These are phyloP conservation scores for Globisporangium orthogonon DNA, from an alignment of 352 stramenopile genomes.

Conservation along the genomic window DNA sequence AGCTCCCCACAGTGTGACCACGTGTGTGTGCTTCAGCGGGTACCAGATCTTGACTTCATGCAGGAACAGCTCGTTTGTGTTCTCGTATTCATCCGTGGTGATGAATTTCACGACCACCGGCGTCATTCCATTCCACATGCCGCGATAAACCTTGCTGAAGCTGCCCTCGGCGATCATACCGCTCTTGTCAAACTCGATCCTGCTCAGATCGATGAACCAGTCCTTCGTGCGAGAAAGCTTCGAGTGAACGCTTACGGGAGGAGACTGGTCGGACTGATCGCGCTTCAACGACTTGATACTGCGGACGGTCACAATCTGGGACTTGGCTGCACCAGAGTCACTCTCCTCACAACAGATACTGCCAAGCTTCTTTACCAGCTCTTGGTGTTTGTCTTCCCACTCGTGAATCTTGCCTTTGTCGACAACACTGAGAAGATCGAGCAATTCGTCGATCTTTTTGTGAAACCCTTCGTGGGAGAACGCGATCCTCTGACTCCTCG, in stretches of 20 bases:
- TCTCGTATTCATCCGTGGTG: not conserved
- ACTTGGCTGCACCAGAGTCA: not conserved
- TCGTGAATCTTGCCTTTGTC: not conserved
- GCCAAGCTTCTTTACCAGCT: not conserved
- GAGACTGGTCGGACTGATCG: not conserved
- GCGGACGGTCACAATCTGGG: not conserved
- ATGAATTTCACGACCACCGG: conserved; percentile 9
- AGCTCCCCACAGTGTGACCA: conserved; percentile 5
- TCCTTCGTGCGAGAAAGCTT: not conserved
- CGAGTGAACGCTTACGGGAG: not conserved
- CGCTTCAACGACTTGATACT: not conserved
- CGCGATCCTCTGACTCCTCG: conserved; percentile 1
- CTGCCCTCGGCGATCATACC: not conserved
- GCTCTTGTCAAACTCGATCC: not conserved
- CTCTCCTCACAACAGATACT: not conserved
- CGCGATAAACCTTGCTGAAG: not conserved
- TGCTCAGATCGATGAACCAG: conserved; percentile 5
- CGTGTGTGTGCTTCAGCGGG: not conserved
- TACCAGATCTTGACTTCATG: conserved; percentile 7
- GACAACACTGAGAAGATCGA: not conserved
- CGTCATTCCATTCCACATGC: not conserved
- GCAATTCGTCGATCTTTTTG: conserved; percentile 4
- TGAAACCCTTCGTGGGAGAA: conserved; percentile 2
- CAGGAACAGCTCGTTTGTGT: not conserved
- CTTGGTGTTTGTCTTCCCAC: not conserved